Base-by-base conservation (phyloP, 2,329 filamentous ascomycete species). In the Ciborinia camelliae region DNA sequence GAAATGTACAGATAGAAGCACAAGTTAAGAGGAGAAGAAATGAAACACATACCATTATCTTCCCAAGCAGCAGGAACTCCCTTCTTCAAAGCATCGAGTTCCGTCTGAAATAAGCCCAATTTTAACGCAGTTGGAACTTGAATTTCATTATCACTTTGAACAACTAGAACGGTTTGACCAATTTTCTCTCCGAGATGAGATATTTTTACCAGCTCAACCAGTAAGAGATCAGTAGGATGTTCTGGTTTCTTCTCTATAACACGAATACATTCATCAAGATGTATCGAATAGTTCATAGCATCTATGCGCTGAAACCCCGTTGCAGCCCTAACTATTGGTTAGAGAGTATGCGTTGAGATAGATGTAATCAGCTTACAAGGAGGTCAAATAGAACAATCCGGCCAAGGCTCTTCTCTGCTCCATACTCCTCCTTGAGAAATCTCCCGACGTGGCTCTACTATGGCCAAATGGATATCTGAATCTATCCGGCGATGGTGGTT, bases 331-430 rank as follows among this genome's bases (percentile, higher is more conserved):
- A 20, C 30, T 28, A 6, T 20, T 10, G 23, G 7, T 58, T 26
- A 58, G 28, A 20, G 26, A 47, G 15, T 10, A 26, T 26, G 7
- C 4, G 6, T 4, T 35, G 12, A 26, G 43, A 9, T 18, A 18
- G 6, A 43, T 2, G 8, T 18, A 8, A 7, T 20, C 8, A 32
- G n/a, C 41, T 30, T 32, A 64, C 62, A 64, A 35, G 26, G 55
- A 61, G 7, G 62, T 53, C 12, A 64, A 39, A 53, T 64, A 64
- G 18, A 61, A 61, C 15, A 37, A 60, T 5, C 54, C 62, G 20
- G 62, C 62, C 4, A 64, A 37, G 8, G 47, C 47, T 28, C 62
- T 45, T 30, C 54, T 39, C 28, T 64, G 53, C 35, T 64, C 45
- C 32, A 63, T 63, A 12, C 23, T 58, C 30, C 52, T 57, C 14